These are phyloP conservation scores for Chrysophaeum taylorii DNA, from an alignment of 352 stramenopile species.

Conservation along the genomic window DNA sequence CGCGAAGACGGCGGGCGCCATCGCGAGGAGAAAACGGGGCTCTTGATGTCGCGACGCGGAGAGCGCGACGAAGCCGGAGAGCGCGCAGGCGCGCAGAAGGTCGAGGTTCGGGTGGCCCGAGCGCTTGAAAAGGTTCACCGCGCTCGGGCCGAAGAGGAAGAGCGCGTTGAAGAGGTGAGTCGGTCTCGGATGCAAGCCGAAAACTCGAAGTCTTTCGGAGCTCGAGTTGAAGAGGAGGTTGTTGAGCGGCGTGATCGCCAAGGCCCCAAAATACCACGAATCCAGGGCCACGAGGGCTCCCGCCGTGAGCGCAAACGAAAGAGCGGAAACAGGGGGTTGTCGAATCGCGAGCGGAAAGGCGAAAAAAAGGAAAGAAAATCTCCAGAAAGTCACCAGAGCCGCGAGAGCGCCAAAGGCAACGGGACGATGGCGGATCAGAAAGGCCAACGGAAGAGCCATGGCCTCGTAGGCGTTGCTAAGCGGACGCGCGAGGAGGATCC, in stretches of 20 bases:
- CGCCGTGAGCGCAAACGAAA: slow-evolving; percentile 5
- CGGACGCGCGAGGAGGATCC: slow-evolving; percentile 54
- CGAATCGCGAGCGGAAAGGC: slow-evolving; percentile 53
- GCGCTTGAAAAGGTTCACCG: neutral
- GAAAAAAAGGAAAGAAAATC: slow-evolving; percentile 66
- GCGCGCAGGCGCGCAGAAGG: slow-evolving; percentile 38
- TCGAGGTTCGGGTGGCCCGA: neutral
- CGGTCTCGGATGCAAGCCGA: slow-evolving; percentile 72
- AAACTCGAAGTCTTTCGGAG: slow-evolving; percentile 67
- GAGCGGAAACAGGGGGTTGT: slow-evolving; percentile 31
- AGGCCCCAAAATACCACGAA: neutral
- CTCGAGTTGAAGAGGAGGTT: slow-evolving; percentile 82
- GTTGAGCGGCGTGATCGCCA: slow-evolving; percentile 49
- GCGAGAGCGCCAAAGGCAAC: slow-evolving; percentile 52
- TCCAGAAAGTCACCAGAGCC: slow-evolving; percentile 56
- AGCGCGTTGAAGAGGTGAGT: slow-evolving; percentile 82
- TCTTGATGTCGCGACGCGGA: slow-evolving; percentile 85
- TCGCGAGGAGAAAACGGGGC: slow-evolving; percentile 72
- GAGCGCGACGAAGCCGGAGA: slow-evolving; percentile 61
- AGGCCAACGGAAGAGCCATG: slow-evolving; percentile 16
- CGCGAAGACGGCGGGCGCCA: slow-evolving; percentile 61
- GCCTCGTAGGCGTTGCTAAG: slow-evolving; percentile 67
- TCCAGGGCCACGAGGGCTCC: slow-evolving; percentile 3
- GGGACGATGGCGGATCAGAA: slow-evolving; percentile 42
- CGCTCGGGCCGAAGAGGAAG: slow-evolving; percentile 64